Evolutionary conservation across 768 basidiomycete genomes (phyloP), one percentile per base, ranked within the genome.

Genomic region (Boletus sensibilis): DNA sequence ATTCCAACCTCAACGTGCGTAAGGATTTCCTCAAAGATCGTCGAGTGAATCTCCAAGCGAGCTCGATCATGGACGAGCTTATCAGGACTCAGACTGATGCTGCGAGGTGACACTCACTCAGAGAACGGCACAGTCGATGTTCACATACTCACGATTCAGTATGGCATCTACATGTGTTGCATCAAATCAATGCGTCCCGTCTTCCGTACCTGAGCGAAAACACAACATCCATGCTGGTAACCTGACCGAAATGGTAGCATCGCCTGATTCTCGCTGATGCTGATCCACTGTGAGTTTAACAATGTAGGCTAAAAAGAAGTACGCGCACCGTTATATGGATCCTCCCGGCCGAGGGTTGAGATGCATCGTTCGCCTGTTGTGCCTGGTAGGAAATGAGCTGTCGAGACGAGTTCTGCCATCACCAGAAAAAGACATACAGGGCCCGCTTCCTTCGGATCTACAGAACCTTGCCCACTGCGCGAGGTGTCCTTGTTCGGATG

Each of bases 161-260:
- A 6, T n/a, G 4, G 11, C 18, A 33, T 11, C 39, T 35, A 41
- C 6, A 10, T 3, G 9, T 34, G 2, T 7, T 8, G 41, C 31
- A 14, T 34, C 6, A 23, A 20, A 27, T 33, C 23, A 42, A 25
- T 41, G 21, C 5, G 25, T 35, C 21, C 33, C 49, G 27, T 55
- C 47, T 20, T 41, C 33, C 6, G 21, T 23, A 29, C 37, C 8
- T 5, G 51, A 6, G 11, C 18, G 9, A 18, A 4, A 54, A 31
- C 55, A 56, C 13, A 34, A 35, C 55, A 56, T 38, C 55, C 55
- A 56, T 3, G 29, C 9, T 9, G 55, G 55, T 0, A 56, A 43
- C 12, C 21, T 31, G 35, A 55, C 2, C n/a, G n/a, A n/a, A 29
- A 55, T 23, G 29, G 42, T 31, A 5, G 43, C 29, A 3, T 31